Evolutionary conservation across 805 yeast species (phyloP), one percentile per base, ranked within the genome.

Genomic region (Kuraishia cidri): DNA sequence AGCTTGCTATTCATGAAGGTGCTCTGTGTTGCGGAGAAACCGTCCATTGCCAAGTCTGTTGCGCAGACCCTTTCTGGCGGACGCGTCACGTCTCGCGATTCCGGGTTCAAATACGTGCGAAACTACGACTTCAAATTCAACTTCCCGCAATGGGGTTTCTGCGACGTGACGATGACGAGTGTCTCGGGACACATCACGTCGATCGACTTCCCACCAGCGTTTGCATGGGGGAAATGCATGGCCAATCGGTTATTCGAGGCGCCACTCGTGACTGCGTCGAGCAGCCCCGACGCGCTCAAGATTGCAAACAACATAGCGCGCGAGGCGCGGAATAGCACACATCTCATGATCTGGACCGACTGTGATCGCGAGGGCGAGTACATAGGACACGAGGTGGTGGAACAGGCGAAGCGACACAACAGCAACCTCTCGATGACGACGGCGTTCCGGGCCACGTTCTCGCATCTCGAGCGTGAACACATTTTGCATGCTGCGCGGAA

Each of bases 281-380:
- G 54, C 21, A 61, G 64, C 9, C 53, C 60, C 26, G 66, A 64
- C 30, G 66, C 65, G 36, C 44, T 35, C 17, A 38, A 45, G 16
- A 47, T 86, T 15, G 79, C 79, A 3, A 56, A 62, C 8, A 92
- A 90, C 48, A 85, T 92, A 31, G 53, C 68, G 20, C 54, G 54
- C 4, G 86, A 86, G 48, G 82, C 87, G 4, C 52, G 77, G 26
- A 47, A 47, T 13, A 72, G 84, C 4, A 71, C 75, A 33, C 60
- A 60, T 25, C 57, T 92, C 34, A 84, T 86, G 83, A 85, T 92
- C 6, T 92, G 98, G 97, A 92, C 98, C 1, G 99, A 92, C 66
- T 92, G 98, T 57, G 97, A 88, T 65, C 64, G 97, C 24, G 97
- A 88, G 52, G 97, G 97, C 2, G 97, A 88, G 52, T 81, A 76